Evolutionary conservation across 495 filamentous ascomycete genomes (phyloP), one percentile per base, ranked within the genome.

Genomic region (Tuber brumale): DNA sequence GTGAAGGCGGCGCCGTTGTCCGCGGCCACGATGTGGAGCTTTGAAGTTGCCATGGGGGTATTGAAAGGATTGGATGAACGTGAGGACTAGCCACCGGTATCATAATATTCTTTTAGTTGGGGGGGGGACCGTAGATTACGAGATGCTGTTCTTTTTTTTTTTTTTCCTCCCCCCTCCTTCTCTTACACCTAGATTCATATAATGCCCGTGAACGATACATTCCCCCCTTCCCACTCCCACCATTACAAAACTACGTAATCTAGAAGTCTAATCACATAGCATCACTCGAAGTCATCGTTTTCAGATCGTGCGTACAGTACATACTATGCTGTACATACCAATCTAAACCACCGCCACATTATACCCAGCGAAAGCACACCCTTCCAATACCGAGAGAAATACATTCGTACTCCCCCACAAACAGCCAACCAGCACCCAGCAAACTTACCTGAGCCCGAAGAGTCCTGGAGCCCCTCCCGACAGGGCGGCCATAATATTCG

Each of bases 21-120:
- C 84, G 96, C 95, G 2, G 90, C 97, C 31, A 99, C 95, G 0
- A 95, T 99, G 92, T 99, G 96, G 95, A 97, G 95, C 1, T 98
- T 97, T 85, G 95, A 97, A 85, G 85, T 89, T 79, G 88, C 87
- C 9, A 83, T 96, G 83, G 87, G 83, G 75, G 80, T 90, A 9
- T 84, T 93, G 66, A 87, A 87, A 46, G 85, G 87, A 61, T 82
- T 85, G 74, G 85, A 88, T 41, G 76, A 73, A 44, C 74, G 31
- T 48, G 70, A 51, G 41, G 39, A 35, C 57, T 66, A 66, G 27
- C 27, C 18, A 31, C 16, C 16, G 41, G 41, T 42, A 42, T 8
- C 41, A 10, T 10, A 10, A 35, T 19, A 18, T 5, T 35, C 57
- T 8, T 35, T 16, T 27, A 66, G 57, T 16, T 6, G 57, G 57